phyloP scores from a whole-genome alignment of 805 yeast genomes.

The Ogataea pilisensis region DNA sequence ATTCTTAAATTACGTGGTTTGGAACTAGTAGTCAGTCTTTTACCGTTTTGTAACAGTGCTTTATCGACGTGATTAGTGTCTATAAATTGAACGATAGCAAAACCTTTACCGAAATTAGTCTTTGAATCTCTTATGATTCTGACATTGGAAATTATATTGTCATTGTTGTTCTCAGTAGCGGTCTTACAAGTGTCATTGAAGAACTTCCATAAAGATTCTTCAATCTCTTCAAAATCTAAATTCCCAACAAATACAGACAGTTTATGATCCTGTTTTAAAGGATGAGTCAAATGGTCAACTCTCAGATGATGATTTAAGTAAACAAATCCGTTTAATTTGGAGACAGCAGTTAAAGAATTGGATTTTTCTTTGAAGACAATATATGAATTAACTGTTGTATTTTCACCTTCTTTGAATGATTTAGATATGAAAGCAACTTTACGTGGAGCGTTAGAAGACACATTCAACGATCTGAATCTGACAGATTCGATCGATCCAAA shows the following conservation, averaged over 20 bases:
- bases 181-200: conserved; percentile 46
- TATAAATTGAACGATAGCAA: conserved; percentile 89
- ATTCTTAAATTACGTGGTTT: conserved; percentile 68
- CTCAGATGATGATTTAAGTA: conserved; percentile 75
- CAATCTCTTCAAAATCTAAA: conserved; percentile 86
- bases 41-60: conserved; percentile 74
- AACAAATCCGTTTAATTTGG: conserved; percentile 56
- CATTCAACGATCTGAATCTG: conserved; percentile 89
- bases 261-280: conserved; percentile 78
- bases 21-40: conserved; percentile 40
- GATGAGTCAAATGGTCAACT: conserved; percentile 92
- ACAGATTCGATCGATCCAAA: conserved; percentile 63
- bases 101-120: conserved; percentile 95
- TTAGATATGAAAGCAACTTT: conserved; percentile 86
- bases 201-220: conserved; percentile 83
- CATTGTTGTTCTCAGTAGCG: conserved; percentile 42
- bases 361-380: conserved; percentile 65
- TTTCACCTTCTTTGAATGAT: conserved; percentile 66
- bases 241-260: conserved; percentile 90
- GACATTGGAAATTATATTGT: conserved; percentile 65
- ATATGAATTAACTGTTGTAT: conserved; percentile 71
- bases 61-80: conserved; percentile 70
- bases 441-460: conserved; percentile 82
- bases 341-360: conserved; percentile 40
- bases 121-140: conserved; percentile 88